A percentile compares a stretch with the other conserved stretches of the same genome.
Evolutionary conservation across 2,329 filamentous ascomycete species (phyloP).

Genomic region (Metarhizium brunneum): DNA sequence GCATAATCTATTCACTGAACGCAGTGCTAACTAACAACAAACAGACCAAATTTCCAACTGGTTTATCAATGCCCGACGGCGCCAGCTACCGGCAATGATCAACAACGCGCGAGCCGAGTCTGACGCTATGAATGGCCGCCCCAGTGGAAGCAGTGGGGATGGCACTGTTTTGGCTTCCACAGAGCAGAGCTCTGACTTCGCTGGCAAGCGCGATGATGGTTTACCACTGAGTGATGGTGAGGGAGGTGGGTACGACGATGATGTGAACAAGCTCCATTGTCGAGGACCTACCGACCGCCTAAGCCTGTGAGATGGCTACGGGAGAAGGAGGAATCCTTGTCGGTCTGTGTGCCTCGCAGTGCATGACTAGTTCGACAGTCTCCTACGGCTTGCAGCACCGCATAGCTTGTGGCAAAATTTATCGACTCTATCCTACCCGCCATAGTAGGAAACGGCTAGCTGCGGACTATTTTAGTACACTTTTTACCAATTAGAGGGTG

Average conservation of each 20-base stretch:
- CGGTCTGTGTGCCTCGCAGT: neutral
- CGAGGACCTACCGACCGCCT: slow-evolving; percentile 20
- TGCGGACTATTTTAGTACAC: neutral
- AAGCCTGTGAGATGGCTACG: neutral
- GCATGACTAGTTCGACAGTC: neutral
- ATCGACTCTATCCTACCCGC: neutral
- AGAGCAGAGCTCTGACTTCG: slow-evolving; percentile 17
- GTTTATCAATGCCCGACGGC: slow-evolving; percentile 70
- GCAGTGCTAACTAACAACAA: slow-evolving; percentile 5
- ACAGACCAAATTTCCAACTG: slow-evolving; percentile 66
- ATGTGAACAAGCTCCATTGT: slow-evolving; percentile 22
- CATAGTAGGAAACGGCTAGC: neutral
- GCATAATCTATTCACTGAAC: neutral
- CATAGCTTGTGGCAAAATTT: neutral
- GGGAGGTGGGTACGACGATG: slow-evolving; percentile 34
- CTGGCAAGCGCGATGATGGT: slow-evolving; percentile 22
- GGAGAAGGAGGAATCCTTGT: neutral
- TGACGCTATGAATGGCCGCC: slow-evolving; percentile 33
- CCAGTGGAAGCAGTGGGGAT: slow-evolving; percentile 13
- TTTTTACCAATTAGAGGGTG: neutral
- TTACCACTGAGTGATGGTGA: slow-evolving; percentile 38
- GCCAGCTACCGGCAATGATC: slow-evolving; percentile 52
- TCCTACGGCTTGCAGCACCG: neutral
- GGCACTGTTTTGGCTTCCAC: slow-evolving; percentile 29
- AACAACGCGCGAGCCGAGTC: slow-evolving; percentile 45